Evolutionary conservation across 805 yeast genomes (phyloP), one percentile per base, ranked within the genome.

Genomic region (Peterozyma xylosa): DNA sequence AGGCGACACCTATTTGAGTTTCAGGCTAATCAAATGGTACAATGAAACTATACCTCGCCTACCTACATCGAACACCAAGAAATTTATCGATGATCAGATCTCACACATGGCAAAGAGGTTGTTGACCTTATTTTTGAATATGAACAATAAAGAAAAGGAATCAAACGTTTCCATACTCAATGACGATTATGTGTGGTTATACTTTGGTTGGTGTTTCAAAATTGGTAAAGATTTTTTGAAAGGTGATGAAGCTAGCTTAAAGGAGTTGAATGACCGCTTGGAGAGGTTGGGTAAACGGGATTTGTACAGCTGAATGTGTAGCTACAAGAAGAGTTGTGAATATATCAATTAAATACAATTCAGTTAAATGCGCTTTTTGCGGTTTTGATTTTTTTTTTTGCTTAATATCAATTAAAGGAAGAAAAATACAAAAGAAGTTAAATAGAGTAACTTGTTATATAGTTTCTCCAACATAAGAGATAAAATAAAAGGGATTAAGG

Each of bases 21-120:
- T 48, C 30, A 27, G 42, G 27, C 9, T 42, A 11, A 37, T 45
- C 14, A 29, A 32, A 7, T 44, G 49, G 48, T 49, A 49, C 33
- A 42, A 45, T 33, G 44, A 44, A 11, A 38, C 36, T 16, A 41
- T 40, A 7, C 46, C 50, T 11, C 35, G 18, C 9, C 27, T 11
- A 10, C 34, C 13, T 3, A 13, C 34, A 5, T 32, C 30, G 17
- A 15, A 32, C 6, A 43, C 38, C 7, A 33, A 32, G 6, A 11
- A 30, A 14, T 30, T 27, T 2, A 17, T 35, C 7, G 42, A 41
- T 13, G 21, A 33, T 9, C 46, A 41, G 21, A n/a, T 30, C 4
- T 36, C 33, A 17, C 49, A 48, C 30, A 47, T 46, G 48, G 49
- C 51, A 30, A 38, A 39, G 16, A 35, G 51, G 30, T 30, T 48